Conservation (phyloP, 1,284 basidiomycete species). For the Porogramme epimiltina region DNA sequence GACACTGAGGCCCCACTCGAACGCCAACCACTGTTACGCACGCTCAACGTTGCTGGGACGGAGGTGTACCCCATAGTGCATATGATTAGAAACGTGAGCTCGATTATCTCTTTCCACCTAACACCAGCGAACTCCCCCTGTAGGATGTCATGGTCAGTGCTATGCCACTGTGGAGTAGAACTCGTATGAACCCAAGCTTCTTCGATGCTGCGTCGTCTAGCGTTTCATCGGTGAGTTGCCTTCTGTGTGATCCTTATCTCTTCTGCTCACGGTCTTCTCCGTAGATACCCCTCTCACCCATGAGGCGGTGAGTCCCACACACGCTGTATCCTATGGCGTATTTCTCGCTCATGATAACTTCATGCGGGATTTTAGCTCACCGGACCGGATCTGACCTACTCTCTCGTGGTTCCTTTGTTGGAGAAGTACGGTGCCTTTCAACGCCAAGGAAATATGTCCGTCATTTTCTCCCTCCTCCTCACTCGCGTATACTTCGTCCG, state of each 20-base stretch:
- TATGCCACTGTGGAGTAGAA: neutral
- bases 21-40: slow-evolving; percentile 40
- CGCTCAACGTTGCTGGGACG: slow-evolving; percentile 51
- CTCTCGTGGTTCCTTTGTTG: slow-evolving; percentile 74
- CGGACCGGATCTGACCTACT: slow-evolving; percentile 86
- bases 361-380: slow-evolving; percentile 50
- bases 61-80: slow-evolving; percentile 77
- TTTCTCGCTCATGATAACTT: neutral
- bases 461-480: slow-evolving; percentile 88
- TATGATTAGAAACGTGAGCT: slow-evolving; percentile 59
- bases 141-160: slow-evolving; percentile 62
- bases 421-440: slow-evolving; percentile 74
- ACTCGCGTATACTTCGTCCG: slow-evolving; percentile 87
- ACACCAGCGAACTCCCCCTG: slow-evolving; percentile 7
- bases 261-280: slow-evolving; percentile 2
- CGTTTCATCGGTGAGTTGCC: slow-evolving; percentile 58
- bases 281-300: slow-evolving; percentile 77
- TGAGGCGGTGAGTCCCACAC: slow-evolving; percentile 56
- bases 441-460: slow-evolving; percentile 64
- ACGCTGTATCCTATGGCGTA: neutral
- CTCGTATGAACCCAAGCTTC: neutral
- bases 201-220: slow-evolving; percentile 33
- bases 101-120: neutral
- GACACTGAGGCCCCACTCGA: slow-evolving; percentile 22
- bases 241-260: neutral